Evolutionary conservation across 2,329 filamentous ascomycete genomes (phyloP).

Genomic region (Metarhizium brunneum): DNA sequence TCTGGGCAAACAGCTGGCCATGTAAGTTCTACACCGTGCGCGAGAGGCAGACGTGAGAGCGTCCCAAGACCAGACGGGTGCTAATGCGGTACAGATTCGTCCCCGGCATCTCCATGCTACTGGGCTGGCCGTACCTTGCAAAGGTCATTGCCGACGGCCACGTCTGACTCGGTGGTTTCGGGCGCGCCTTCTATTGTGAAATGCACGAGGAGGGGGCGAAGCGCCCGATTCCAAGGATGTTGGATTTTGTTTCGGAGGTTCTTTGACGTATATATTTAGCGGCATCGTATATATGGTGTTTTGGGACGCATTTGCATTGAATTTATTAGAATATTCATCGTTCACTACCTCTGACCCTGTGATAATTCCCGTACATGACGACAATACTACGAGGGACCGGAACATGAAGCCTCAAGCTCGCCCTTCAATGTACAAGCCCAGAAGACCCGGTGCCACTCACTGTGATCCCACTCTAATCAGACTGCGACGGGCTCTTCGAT

Average conservation of each 20-base stretch:
- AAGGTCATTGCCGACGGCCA: conserved; percentile 21
- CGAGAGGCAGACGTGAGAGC: no score
- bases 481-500: neutral
- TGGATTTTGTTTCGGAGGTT: neutral
- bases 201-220: neutral
- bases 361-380: no score
- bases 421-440: no score
- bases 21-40: conserved; percentile 19
- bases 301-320: neutral
- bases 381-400: no score
- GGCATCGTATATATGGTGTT: neutral
- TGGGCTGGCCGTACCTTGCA: conserved; percentile 25
- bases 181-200: neutral
- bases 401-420: no score
- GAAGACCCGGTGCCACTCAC: neutral
- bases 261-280: neutral
- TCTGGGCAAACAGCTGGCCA: conserved; percentile 18
- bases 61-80: neutral
- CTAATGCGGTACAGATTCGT: conserved; percentile 20
- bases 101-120: conserved; percentile 21
- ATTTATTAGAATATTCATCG: neutral
- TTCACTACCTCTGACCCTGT: no score
- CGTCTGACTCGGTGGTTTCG: conserved; percentile 12
- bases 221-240: neutral
- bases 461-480: neutral